These are phyloP conservation scores for Solanum lycopersicoides DNA, from an alignment of 257 asterid genomes.

Conservation along the genomic window DNA sequence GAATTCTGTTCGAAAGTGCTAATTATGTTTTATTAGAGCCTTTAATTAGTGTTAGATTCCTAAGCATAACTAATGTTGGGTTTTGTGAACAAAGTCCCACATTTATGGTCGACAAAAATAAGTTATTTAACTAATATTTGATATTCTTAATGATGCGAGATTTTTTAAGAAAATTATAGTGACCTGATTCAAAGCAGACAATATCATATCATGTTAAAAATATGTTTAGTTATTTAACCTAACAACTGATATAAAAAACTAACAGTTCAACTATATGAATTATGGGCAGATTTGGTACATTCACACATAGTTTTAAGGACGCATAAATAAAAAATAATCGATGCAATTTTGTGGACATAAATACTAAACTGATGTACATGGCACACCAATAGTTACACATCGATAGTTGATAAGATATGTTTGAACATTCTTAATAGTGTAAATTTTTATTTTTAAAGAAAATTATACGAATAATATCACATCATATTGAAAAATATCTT, in stretches of 20 bases:
- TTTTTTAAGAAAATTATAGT: not conserved
- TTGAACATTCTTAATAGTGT: not conserved
- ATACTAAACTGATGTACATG: not conserved
- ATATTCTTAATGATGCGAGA: not conserved
- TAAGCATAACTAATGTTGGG: not conserved
- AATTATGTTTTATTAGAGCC: not conserved
- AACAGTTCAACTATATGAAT: too few relatives aligned
- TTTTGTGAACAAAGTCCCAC: not conserved
- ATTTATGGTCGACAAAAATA: not conserved
- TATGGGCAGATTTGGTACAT: not conserved
- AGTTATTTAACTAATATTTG: not conserved
- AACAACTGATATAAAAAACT: too few relatives aligned
- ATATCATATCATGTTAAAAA: not conserved
- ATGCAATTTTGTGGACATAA: not conserved
- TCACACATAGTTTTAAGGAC: not conserved
- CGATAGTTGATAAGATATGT: not conserved
- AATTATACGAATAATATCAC: too few relatives aligned
- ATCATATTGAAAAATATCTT: not conserved
- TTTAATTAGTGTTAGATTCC: not conserved
- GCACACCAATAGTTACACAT: not conserved
- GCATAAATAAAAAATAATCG: not conserved
- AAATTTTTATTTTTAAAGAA: too few relatives aligned
- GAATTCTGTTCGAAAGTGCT: not conserved
- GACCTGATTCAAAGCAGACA: accelerated
- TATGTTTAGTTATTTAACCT: not conserved